Evolutionary conservation across 2,329 filamentous ascomycete species (phyloP), one percentile per base, ranked within the genome.

Genomic region (Arthrobotrys megalospora): DNA sequence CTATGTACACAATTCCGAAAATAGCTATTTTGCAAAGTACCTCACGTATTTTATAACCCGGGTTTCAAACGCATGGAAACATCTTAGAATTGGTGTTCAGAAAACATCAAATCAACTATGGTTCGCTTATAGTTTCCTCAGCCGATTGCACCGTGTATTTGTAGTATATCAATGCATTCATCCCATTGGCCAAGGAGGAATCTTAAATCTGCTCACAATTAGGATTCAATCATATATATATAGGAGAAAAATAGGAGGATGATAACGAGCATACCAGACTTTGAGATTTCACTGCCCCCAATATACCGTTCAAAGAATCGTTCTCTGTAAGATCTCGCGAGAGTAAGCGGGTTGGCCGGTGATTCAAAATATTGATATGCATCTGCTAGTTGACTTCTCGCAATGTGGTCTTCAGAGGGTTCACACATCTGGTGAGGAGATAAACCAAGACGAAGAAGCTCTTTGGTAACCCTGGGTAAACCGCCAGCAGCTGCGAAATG

Each of bases 391-490:
- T 2, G 2, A 28, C 24, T 41, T 62, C 10, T 62, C n/a, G 32
- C 19, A 41, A 41, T 28, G 2, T 28, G 24, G 24, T 43, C 21
- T 19, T 21, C 34, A 41, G 8, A 4, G 11, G 28, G 21, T 32
- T 36, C 14, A 8, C 52, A 34, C 14, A 62, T 41, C 55, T 21
- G 36, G 12, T 8, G 36, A 43, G 55, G 55, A 14, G 34, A 41
- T 62, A 62, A 62, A 62, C 32, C 32, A 62, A 62, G 55, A 41
- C 34, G 55, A 21, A 62, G 55, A 43, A 62, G 55, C 55, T 62
- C 32, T 62, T 41, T 62, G 2, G 32, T 62, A 21, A 62, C 34
- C n/a, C 24, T 62, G 19, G 55, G 10, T 11, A 62, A 62, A 41
- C 55, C 34, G 8, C 14, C 3, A 41, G 55, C n/a, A 21, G 55